phyloP scores from a whole-genome alignment of 2,329 filamentous ascomycete species.

The Venturia oleaginea region DNA sequence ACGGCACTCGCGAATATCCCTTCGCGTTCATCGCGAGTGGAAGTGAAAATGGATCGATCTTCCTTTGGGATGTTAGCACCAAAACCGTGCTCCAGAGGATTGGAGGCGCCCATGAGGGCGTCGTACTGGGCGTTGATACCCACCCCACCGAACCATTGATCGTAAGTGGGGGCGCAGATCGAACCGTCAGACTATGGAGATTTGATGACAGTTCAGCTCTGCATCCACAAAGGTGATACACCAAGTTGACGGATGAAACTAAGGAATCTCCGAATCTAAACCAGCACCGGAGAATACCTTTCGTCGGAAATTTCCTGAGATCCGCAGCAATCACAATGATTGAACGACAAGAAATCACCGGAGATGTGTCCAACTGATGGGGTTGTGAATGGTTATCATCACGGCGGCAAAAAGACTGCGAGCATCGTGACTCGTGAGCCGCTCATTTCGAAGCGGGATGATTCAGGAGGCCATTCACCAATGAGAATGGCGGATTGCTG shows the following conservation, averaged over 20 bases:
- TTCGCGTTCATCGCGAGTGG: slow-evolving; percentile 66
- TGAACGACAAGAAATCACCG: background rate
- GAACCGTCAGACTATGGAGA: slow-evolving; percentile 53
- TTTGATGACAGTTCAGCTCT: background rate
- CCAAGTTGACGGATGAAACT: background rate
- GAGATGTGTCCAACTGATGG: background rate
- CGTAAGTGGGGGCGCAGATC: slow-evolving; percentile 54
- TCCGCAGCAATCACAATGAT: background rate
- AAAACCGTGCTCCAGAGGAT: slow-evolving; percentile 66
- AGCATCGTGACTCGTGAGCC: background rate
- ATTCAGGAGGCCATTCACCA: background rate
- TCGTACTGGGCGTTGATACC: slow-evolving; percentile 52
- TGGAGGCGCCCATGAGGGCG: slow-evolving; percentile 41
- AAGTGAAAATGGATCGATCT: slow-evolving; percentile 76
- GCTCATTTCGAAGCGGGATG: background rate
- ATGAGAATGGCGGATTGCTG: background rate
- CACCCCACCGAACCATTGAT: slow-evolving; percentile 45
- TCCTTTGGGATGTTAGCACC: slow-evolving; percentile 83
- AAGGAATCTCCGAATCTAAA: background rate
- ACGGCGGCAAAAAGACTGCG: background rate
- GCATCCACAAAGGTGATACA: background rate
- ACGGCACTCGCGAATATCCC: slow-evolving; percentile 28
- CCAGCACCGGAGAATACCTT: background rate
- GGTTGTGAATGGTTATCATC: background rate
- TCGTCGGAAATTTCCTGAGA: background rate